These are phyloP conservation scores for Acanthamoeba triangularis DNA, from an alignment of 208 protist genomes.

Conservation along the genomic window DNA sequence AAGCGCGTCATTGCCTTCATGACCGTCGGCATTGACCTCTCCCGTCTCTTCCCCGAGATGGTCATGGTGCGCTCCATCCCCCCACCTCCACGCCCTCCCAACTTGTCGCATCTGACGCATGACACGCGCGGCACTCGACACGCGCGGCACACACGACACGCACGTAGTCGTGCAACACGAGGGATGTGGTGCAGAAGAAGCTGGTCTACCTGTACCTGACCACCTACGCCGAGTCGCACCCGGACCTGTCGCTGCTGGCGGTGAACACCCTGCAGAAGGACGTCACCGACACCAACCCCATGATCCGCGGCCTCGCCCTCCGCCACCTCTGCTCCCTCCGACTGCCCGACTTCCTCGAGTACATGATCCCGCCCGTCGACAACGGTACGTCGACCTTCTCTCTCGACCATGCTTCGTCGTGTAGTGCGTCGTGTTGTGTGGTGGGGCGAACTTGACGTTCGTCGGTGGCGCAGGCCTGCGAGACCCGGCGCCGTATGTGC, in stretches of 20 bases:
- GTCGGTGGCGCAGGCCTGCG: slow-evolving; percentile 79
- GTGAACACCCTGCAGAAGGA: slow-evolving; percentile 98
- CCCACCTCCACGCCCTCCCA: background rate
- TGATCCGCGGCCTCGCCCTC: slow-evolving; percentile 97
- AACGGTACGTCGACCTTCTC: slow-evolving; percentile 70
- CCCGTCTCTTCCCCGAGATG: slow-evolving; percentile 95
- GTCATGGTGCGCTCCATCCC: slow-evolving; percentile 90
- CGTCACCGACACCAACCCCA: slow-evolving; percentile 91
- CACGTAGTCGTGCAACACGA: slow-evolving; percentile 90
- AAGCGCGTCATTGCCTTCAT: slow-evolving; percentile 96
- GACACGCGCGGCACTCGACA: background rate
- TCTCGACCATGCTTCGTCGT: background rate
- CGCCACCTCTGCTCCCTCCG: slow-evolving; percentile 95
- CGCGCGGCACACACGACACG: background rate
- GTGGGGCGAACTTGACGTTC: background rate
- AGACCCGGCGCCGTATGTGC: slow-evolving; percentile 96
- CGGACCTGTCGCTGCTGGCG: slow-evolving; percentile 95
- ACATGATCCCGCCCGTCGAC: slow-evolving; percentile 93
- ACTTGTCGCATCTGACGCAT: background rate
- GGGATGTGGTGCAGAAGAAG: slow-evolving; percentile 98
- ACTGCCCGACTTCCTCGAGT: slow-evolving; percentile 90
- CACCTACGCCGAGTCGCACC: slow-evolving; percentile 95
- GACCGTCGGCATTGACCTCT: slow-evolving; percentile 97
- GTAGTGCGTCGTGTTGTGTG: background rate
- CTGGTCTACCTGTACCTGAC: slow-evolving; percentile 98